Evolutionary conservation across 1,284 basidiomycete genomes (phyloP).

Genomic region (Cutaneotrichosporon mucoides): DNA sequence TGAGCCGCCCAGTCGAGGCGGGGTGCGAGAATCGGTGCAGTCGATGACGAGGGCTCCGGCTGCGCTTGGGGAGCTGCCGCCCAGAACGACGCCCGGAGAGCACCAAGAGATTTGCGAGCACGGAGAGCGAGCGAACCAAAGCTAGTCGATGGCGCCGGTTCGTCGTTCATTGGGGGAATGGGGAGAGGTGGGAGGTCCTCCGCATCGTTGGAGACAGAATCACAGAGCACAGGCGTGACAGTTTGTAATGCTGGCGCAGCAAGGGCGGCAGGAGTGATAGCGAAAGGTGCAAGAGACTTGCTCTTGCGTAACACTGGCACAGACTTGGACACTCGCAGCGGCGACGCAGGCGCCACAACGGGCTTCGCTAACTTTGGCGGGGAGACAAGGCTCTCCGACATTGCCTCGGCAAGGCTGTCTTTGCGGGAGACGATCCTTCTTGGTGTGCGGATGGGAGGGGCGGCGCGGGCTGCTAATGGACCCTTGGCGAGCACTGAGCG

Average conservation of each 20-base stretch:
- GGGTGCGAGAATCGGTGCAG: constrained; percentile 29
- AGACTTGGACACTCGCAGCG: constrained; percentile 13
- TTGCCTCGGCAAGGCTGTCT: not conserved
- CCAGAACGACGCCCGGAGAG: constrained; percentile 31
- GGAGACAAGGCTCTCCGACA: not conserved
- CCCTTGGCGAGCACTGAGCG: not conserved
- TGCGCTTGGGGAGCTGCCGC: not conserved
- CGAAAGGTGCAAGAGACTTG: constrained; percentile 14
- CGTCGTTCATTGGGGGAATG: constrained; percentile 12
- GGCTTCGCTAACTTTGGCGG: not conserved
- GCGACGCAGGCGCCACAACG: not conserved
- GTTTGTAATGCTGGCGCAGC: constrained; percentile 34
- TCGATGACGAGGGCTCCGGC: constrained; percentile 1
- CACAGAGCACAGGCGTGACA: constrained; percentile 40
- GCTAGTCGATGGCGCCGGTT: constrained; percentile 1
- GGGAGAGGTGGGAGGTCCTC: constrained; percentile 45
- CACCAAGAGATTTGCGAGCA: constrained; percentile 33
- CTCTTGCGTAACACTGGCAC: constrained; percentile 5
- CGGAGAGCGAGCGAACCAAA: constrained; percentile 26
- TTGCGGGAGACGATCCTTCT: not conserved
- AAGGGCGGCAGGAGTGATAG: constrained; percentile 26
- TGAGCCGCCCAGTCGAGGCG: constrained; percentile 38
- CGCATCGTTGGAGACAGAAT: constrained; percentile 39
- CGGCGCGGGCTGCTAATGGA: not conserved
- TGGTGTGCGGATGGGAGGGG: not conserved